Percentiles rank a stretch among this genome's conserved stretches.
Evolutionary conservation across 441 rosid species (phyloP).

Genomic region (Bocquillonia castaneifolia): DNA sequence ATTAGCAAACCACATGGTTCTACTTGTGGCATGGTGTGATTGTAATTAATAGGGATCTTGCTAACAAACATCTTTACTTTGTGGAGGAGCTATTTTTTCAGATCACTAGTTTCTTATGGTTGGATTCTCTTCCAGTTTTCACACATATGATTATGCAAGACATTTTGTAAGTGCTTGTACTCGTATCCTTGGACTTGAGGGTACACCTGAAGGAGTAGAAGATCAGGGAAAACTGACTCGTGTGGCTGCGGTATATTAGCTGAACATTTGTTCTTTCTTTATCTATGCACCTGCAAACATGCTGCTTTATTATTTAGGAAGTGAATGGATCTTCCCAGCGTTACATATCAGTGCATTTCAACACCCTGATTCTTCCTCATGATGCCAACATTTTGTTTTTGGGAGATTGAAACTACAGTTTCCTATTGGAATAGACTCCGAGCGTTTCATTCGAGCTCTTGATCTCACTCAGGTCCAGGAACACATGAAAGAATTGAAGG

Average conservation of each 20-base stretch:
- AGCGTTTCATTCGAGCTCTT: constrained; percentile 64
- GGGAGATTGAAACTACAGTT: constrained; percentile 52
- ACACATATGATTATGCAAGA: constrained; percentile 80
- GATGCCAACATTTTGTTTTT: constrained; percentile 25
- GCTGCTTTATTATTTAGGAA: constrained; percentile 4
- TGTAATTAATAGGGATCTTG: background rate
- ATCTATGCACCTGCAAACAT: constrained; percentile 13
- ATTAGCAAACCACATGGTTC: background rate
- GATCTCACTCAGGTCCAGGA: constrained; percentile 54
- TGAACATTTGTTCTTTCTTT: constrained; percentile 19
- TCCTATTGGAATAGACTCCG: constrained; percentile 79
- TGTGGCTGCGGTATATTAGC: constrained; percentile 62
- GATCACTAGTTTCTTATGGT: constrained; percentile 13
- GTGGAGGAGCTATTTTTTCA: background rate
- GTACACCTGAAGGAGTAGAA: constrained; percentile 84
- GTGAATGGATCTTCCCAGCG: background rate
- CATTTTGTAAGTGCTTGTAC: constrained; percentile 86
- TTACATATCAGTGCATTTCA: constrained; percentile 11
- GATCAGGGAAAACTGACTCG: constrained; percentile 76
- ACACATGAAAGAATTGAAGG: constrained; percentile 60
- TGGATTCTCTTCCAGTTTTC: constrained; percentile 42
- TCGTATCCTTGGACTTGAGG: constrained; percentile 82
- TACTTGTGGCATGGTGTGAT: background rate
- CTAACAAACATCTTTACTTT: background rate
- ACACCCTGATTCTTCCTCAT: constrained; percentile 23